A percentile compares a stretch with the other conserved stretches of the same genome.
Evolutionary conservation across 2,329 filamentous ascomycete genomes (phyloP).

Genomic region (Didymella lethalis): DNA sequence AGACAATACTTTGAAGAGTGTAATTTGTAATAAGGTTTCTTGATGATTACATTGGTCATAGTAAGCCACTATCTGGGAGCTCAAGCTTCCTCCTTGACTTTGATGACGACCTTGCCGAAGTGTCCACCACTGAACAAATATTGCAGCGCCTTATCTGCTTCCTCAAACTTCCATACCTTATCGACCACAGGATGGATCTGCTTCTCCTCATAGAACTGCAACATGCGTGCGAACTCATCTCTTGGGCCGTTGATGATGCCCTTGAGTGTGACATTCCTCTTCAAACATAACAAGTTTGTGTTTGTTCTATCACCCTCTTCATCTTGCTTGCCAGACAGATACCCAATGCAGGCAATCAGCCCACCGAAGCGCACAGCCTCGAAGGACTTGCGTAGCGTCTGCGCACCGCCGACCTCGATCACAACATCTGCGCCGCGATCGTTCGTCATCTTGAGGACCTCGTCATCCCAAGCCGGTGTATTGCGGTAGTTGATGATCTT

Average conservation of each 20-base stretch:
- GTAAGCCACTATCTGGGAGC: neutral
- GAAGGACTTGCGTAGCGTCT: constrained; percentile 58
- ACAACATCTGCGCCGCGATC: constrained; percentile 58
- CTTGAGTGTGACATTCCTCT: constrained; percentile 62
- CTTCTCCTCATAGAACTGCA: constrained; percentile 53
- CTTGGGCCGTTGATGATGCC: constrained; percentile 70
- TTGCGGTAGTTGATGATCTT: constrained; percentile 69
- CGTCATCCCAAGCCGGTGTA: constrained; percentile 66
- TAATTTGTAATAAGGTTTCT: neutral
- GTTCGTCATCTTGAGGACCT: constrained; percentile 59
- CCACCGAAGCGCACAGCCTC: constrained; percentile 55
- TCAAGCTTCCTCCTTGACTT: constrained; percentile 32
- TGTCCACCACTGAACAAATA: constrained; percentile 47
- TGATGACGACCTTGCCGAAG: constrained; percentile 52
- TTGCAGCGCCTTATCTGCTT: constrained; percentile 39
- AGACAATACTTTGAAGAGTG: neutral
- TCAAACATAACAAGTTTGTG: constrained; percentile 65
- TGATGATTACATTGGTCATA: neutral
- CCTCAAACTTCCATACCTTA: constrained; percentile 50
- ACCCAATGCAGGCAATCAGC: constrained; percentile 52
- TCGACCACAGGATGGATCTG: constrained; percentile 54
- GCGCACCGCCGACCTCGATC: constrained; percentile 61
- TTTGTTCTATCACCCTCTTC: constrained; percentile 63
- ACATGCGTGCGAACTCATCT: constrained; percentile 59
- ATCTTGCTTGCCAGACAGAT: constrained; percentile 64